Conservation (phyloP, 768 basidiomycete genomes). For the Trichaptum fuscoviolaceum region DNA sequence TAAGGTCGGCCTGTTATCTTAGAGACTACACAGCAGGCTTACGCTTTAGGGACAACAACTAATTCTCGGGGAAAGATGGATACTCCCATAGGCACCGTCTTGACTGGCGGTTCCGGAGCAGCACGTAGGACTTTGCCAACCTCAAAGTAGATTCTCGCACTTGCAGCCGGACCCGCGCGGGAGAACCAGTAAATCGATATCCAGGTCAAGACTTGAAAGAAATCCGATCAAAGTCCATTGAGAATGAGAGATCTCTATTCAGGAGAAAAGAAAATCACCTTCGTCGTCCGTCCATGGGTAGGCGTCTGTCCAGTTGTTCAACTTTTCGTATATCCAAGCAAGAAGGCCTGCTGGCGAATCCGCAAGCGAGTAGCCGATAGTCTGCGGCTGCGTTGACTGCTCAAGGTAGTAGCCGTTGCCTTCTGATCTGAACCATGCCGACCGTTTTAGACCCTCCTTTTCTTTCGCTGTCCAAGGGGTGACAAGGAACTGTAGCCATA, state of each 20-base stretch:
- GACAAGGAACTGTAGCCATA: constrained; percentile 23
- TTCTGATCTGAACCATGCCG: constrained; percentile 18
- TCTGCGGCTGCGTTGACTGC: constrained; percentile 45
- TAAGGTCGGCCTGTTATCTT: neutral
- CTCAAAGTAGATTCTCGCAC: constrained; percentile 57
- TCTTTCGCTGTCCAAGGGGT: constrained; percentile 26
- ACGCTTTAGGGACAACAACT: constrained; percentile 29
- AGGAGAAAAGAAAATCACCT: constrained; percentile 19
- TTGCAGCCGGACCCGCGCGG: constrained; percentile 50
- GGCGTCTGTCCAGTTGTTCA: constrained; percentile 42
- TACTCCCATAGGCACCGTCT: constrained; percentile 39
- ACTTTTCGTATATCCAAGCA: constrained; percentile 51
- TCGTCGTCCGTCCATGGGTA: constrained; percentile 59
- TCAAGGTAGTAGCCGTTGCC: constrained; percentile 34
- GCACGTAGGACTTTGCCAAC: constrained; percentile 10
- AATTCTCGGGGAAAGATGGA: constrained; percentile 52
- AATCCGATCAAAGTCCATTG: constrained; percentile 12
- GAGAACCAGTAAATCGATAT: constrained; percentile 57
- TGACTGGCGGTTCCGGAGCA: constrained; percentile 3
- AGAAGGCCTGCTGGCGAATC: constrained; percentile 55
- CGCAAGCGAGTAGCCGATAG: constrained; percentile 46
- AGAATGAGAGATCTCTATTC: constrained; percentile 18
- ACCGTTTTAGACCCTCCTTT: constrained; percentile 24
- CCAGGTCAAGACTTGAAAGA: constrained; percentile 61
- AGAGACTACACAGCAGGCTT: constrained; percentile 14